These are phyloP conservation scores for Pelargonium australe DNA, from an alignment of 441 rosid genomes.

Conservation along the genomic window DNA sequence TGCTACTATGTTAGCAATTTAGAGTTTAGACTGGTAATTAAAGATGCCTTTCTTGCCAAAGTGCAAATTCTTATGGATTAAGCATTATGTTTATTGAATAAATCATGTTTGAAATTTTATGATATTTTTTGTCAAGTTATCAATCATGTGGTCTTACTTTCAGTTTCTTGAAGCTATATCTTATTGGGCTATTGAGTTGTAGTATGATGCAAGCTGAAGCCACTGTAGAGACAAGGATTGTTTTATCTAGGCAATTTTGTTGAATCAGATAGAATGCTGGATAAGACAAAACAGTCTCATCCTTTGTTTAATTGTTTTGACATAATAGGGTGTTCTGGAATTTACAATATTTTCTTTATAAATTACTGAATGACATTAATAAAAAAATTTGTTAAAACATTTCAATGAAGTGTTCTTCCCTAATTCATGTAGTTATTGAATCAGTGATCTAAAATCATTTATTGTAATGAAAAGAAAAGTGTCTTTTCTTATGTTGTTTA, in stretches of 20 bases:
- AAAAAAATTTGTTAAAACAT: not conserved
- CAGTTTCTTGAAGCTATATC: not conserved
- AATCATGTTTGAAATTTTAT: not conserved
- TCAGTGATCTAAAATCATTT: constrained; percentile 1
- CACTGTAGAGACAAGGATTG: not conserved
- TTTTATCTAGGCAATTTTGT: not conserved
- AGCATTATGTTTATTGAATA: not conserved
- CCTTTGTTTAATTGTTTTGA: not conserved
- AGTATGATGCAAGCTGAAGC: not conserved
- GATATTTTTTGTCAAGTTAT: not conserved
- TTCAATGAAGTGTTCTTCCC: not conserved
- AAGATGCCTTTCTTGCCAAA: constrained; percentile 5
- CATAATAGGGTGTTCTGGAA: not conserved
- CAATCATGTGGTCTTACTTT: not conserved
- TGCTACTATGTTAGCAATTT: constrained; percentile 5
- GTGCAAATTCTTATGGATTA: constrained; percentile 5
- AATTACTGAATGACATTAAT: not conserved
- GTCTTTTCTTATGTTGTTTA: not conserved
- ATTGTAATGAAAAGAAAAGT: not conserved
- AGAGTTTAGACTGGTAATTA: constrained; percentile 1
- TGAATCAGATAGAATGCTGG: not conserved
- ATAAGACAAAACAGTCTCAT: not conserved
- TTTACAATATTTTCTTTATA: not conserved
- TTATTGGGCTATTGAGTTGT: not conserved
- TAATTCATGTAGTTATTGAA: not conserved